These are phyloP conservation scores for Linaria vulgaris DNA, from an alignment of 257 asterid genomes.

Conservation along the genomic window DNA sequence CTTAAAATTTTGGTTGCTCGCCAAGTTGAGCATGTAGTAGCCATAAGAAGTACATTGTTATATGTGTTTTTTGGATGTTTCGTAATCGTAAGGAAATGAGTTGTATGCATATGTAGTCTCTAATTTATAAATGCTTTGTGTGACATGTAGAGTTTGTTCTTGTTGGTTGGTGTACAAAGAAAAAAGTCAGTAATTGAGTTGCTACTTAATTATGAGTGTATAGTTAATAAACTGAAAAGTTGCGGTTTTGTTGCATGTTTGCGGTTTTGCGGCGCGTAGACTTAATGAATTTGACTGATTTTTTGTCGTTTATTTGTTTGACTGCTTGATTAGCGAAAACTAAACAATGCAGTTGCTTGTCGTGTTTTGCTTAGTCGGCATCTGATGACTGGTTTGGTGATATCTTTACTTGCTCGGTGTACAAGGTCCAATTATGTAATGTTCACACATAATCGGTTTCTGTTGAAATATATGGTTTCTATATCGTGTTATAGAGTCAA, in stretches of 20 bases:
- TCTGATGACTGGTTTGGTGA: conserved; percentile 16
- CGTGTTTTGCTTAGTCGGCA: conserved; percentile 10
- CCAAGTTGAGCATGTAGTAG: conserved; percentile 17
- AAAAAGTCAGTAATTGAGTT: not conserved
- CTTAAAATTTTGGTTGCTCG: not conserved
- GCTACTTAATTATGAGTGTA: conserved; percentile 12
- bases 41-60: not conserved
- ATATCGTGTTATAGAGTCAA: no score
- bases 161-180: conserved; percentile 1
- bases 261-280: not conserved
- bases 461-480: not conserved
- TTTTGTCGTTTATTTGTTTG: conserved; percentile 8
- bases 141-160: not conserved
- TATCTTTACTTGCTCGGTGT: conserved; percentile 11
- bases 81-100: conserved; percentile 17
- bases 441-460: not conserved
- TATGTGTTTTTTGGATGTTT: not conserved
- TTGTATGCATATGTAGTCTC: conserved; percentile 14
- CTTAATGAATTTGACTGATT: no score
- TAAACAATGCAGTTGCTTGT: conserved; percentile 10
- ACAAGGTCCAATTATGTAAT: conserved; percentile 7
- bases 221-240: conserved; percentile 2
- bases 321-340: conserved; percentile 9
- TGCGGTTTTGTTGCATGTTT: not conserved
- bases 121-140: conserved; percentile 3